A percentile compares a stretch with the other conserved stretches of the same genome.
phyloP scores from a whole-genome alignment of 768 basidiomycete species.

The Amanita pallidorosea region DNA sequence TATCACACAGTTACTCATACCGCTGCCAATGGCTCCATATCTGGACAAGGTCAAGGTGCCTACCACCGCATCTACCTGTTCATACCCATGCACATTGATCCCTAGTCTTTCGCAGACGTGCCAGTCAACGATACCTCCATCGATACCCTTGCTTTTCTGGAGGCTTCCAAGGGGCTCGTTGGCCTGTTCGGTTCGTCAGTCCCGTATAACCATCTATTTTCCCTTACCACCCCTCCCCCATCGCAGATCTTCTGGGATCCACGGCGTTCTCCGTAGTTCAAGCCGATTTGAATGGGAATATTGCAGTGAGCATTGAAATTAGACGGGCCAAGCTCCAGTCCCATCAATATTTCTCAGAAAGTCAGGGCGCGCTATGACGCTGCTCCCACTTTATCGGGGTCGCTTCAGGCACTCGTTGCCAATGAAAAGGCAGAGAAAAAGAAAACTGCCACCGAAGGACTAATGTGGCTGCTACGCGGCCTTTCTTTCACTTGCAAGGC shows the following conservation, averaged over 20 bases:
- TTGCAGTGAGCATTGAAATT: constrained; percentile 45
- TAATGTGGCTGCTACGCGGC: constrained; percentile 91
- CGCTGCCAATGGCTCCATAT: constrained; percentile 57
- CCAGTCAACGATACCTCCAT: constrained; percentile 78
- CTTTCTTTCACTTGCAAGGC: constrained; percentile 83
- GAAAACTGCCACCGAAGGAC: constrained; percentile 77
- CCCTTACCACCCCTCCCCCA: not conserved
- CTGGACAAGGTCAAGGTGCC: constrained; percentile 58
- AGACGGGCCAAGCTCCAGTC: not conserved
- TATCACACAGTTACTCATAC: constrained; percentile 4
- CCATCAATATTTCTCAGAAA: constrained; percentile 52
- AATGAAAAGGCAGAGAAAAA: constrained; percentile 87
- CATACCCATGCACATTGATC: not conserved
- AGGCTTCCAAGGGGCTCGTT: constrained; percentile 82
- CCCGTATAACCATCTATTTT: not conserved
- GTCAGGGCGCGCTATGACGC: constrained; percentile 71
- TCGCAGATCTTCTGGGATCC: constrained; percentile 74
- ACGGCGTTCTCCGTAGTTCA: constrained; percentile 78
- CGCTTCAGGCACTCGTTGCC: constrained; percentile 75
- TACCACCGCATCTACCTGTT: not conserved
- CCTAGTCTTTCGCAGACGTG: constrained; percentile 89
- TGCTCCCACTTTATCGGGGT: constrained; percentile 50
- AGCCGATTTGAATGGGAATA: constrained; percentile 85
- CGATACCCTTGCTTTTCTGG: constrained; percentile 79
- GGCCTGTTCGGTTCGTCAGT: constrained; percentile 71